These are phyloP conservation scores for Brettanomyces anomalus DNA, from an alignment of 805 yeast genomes.

Conservation along the genomic window DNA sequence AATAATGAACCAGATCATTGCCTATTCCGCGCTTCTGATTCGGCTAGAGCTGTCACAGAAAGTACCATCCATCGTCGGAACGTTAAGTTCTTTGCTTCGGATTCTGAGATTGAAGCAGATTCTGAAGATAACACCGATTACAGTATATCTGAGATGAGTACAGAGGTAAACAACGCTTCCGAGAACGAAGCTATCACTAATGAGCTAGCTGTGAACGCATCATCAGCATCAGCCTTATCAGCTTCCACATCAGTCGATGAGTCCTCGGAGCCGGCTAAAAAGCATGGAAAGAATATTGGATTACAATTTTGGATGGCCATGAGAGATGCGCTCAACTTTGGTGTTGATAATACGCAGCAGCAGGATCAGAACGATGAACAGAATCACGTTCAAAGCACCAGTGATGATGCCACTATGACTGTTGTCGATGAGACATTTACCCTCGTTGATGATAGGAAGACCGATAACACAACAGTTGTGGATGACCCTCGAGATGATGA, in stretches of 20 bases:
- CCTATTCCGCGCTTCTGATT: constrained; percentile 8
- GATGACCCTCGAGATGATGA: constrained; percentile 29
- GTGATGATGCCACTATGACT: constrained; percentile 12
- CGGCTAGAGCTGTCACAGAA: no score
- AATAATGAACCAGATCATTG: constrained; percentile 18
- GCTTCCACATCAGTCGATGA: neutral
- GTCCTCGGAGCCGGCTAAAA: neutral
- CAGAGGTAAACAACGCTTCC: constrained; percentile 3
- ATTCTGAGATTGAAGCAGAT: constrained; percentile 5
- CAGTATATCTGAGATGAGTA: neutral
- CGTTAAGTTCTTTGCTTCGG: constrained; percentile 12
- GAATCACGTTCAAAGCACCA: constrained; percentile 7
- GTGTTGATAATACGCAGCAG: neutral
- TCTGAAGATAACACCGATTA: constrained; percentile 4
- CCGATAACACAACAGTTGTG: neutral
- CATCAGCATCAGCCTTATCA: neutral
- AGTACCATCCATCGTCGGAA: constrained; percentile 7
- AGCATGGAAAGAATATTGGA: constrained; percentile 5
- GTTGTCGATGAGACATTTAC: constrained; percentile 1
- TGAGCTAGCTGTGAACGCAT: neutral
- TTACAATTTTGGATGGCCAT: constrained; percentile 2
- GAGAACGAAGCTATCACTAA: constrained; percentile 2
- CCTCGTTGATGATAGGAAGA: constrained; percentile 6
- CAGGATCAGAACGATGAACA: constrained; percentile 4
- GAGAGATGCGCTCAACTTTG: constrained; percentile 2